phyloP scores from a whole-genome alignment of 1,284 basidiomycete genomes.

The Apiotrichum veenhuisii region DNA sequence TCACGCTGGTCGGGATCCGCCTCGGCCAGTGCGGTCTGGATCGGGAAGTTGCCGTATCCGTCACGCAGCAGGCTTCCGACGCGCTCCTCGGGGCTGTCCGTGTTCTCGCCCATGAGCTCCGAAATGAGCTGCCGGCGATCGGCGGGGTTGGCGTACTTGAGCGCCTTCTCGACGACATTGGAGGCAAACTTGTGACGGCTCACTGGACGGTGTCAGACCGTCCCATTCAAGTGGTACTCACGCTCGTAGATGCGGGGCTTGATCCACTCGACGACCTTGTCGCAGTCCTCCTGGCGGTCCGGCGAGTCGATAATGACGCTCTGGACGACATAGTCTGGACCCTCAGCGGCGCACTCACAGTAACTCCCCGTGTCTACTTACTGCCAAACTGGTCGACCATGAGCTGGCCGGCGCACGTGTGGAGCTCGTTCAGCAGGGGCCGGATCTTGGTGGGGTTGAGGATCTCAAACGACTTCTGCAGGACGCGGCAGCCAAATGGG shows the following conservation, averaged over 20 bases:
- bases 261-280: constrained; percentile 66
- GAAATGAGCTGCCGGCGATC: constrained; percentile 68
- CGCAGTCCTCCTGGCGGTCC: constrained; percentile 67
- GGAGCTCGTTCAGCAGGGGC: constrained; percentile 78
- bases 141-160: constrained; percentile 63
- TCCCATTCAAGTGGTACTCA: constrained; percentile 16
- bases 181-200: constrained; percentile 92
- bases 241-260: constrained; percentile 70
- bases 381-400: constrained; percentile 85
- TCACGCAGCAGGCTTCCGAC: constrained; percentile 37
- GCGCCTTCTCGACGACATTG: constrained; percentile 93
- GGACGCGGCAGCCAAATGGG: constrained; percentile 90
- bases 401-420: constrained; percentile 63
- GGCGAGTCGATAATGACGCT: constrained; percentile 71
- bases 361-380: constrained; percentile 48
- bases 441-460: constrained; percentile 66
- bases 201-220: constrained; percentile 48
- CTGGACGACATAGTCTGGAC: constrained; percentile 83
- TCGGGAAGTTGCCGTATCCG: constrained; percentile 42
- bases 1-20: constrained; percentile 34
- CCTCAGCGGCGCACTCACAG: no score
- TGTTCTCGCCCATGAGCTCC: constrained; percentile 57
- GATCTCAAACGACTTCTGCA: constrained; percentile 89
- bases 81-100: constrained; percentile 26
- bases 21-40: constrained; percentile 39